Evolutionary conservation across 2,329 filamentous ascomycete species (phyloP).

Genomic region (Fonsecaea monophora): DNA sequence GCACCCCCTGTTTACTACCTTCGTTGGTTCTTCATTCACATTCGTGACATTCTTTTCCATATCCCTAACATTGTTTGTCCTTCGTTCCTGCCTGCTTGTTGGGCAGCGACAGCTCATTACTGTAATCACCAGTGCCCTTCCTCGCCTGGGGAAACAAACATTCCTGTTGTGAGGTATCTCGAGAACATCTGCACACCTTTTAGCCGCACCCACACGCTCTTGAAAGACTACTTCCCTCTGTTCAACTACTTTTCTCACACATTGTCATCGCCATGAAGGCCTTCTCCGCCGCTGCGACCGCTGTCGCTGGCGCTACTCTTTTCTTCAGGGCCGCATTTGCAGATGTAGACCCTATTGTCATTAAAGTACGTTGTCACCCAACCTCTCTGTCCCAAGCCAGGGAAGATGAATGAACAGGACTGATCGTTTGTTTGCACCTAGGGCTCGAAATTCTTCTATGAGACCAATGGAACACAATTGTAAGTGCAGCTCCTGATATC

Average conservation of each 20-base stretch:
- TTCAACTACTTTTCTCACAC: conserved; percentile 21
- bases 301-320: conserved; percentile 39
- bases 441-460: conserved; percentile 89
- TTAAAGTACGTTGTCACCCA: conserved; percentile 63
- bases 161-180: conserved; percentile 19
- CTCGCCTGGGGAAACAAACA: conserved; percentile 16
- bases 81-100: conserved; percentile 33
- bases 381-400: background rate
- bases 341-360: conserved; percentile 62
- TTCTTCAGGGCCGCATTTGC: conserved; percentile 37
- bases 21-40: conserved; percentile 12
- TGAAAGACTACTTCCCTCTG: conserved; percentile 16
- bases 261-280: conserved; percentile 40
- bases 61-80: conserved; percentile 19
- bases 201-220: conserved; percentile 3
- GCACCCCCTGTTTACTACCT: background rate
- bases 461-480: conserved; percentile 78
- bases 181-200: conserved; percentile 18
- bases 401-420: background rate
- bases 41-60: conserved; percentile 36
- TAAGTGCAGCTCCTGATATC: conserved; percentile 47
- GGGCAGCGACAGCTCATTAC: conserved; percentile 30
- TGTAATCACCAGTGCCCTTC: conserved; percentile 7
- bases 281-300: conserved; percentile 33
- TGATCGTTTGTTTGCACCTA: conserved; percentile 46